Conservation (phyloP, 805 yeast genomes). For the Barnettozyma vustinii region DNA sequence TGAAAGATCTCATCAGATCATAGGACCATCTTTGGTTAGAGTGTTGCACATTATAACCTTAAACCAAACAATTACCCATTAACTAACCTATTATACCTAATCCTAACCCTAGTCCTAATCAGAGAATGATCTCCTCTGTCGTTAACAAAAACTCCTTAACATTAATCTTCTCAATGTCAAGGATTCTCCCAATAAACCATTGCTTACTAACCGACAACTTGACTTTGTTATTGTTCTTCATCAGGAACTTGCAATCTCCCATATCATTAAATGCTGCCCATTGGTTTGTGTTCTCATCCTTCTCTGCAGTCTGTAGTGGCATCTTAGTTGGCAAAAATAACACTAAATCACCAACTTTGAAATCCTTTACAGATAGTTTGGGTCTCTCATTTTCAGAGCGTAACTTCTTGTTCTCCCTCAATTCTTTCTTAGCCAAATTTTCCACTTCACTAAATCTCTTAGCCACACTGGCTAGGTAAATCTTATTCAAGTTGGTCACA, state of each 20-base stretch:
- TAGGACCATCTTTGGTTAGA: too few species aligned
- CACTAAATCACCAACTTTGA: conserved; percentile 71
- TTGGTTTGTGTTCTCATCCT: conserved; percentile 4
- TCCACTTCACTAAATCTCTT: conserved; percentile 88
- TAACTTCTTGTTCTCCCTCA: conserved; percentile 58
- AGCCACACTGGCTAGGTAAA: conserved; percentile 42
- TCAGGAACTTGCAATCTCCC: conserved; percentile 79
- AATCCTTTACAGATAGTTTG: conserved; percentile 62
- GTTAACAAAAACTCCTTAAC: conserved; percentile 18
- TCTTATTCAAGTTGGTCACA: conserved; percentile 25
- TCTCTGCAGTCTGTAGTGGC: not conserved
- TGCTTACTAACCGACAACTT: conserved; percentile 43
- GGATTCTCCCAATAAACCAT: conserved; percentile 77
- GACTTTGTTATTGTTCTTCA: conserved; percentile 36
- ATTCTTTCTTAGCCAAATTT: conserved; percentile 76
- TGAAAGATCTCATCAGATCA: not conserved
- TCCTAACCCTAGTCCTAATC: not conserved
- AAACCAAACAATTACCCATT: not conserved
- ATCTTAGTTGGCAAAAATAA: conserved; percentile 70
- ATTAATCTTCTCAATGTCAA: conserved; percentile 38
- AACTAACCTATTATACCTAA: not conserved
- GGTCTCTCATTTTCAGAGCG: conserved; percentile 38
- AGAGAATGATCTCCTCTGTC: conserved; percentile 15
- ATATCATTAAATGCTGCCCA: conserved; percentile 93
- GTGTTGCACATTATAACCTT: not conserved